A percentile compares a stretch with the other conserved stretches of the same genome.
Conservation (phyloP, 148 eudicot species). For the Cornus controversa region DNA sequence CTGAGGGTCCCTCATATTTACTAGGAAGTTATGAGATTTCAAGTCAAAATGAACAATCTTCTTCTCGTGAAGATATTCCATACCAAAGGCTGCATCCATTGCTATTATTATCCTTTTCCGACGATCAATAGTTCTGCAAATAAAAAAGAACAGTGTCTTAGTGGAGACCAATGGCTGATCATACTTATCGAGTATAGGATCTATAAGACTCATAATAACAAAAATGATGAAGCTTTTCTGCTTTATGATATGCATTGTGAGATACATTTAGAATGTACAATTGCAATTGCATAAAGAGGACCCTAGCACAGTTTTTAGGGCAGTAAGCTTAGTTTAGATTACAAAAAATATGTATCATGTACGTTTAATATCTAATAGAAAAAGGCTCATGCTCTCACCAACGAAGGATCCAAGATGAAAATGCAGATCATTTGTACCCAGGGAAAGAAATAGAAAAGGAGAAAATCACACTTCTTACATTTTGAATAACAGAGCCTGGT, state of each 20-base stretch:
- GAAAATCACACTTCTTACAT: no score
- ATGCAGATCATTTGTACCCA: background rate
- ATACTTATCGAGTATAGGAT: background rate
- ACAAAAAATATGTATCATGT: background rate
- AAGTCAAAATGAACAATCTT: constrained; percentile 50
- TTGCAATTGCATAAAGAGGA: background rate
- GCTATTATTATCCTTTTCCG: constrained; percentile 48
- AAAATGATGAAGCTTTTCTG: background rate
- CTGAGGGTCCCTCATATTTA: constrained; percentile 43
- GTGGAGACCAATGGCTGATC: background rate
- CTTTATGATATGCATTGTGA: background rate
- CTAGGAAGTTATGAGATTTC: constrained; percentile 43
- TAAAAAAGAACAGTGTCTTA: background rate
- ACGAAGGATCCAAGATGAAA: background rate
- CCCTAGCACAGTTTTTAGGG: background rate
- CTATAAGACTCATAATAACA: background rate
- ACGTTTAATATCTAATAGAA: background rate
- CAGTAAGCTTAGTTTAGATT: background rate
- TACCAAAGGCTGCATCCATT: constrained; percentile 55
- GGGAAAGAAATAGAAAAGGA: background rate
- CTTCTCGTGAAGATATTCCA: constrained; percentile 57
- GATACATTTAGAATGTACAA: background rate
- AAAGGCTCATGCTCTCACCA: background rate
- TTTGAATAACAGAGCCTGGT: no score
- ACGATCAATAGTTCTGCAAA: constrained; percentile 22